These are phyloP conservation scores for Martensiomyces pterosporus DNA, from an alignment of 192 early-diverging fungal species.

Conservation along the genomic window DNA sequence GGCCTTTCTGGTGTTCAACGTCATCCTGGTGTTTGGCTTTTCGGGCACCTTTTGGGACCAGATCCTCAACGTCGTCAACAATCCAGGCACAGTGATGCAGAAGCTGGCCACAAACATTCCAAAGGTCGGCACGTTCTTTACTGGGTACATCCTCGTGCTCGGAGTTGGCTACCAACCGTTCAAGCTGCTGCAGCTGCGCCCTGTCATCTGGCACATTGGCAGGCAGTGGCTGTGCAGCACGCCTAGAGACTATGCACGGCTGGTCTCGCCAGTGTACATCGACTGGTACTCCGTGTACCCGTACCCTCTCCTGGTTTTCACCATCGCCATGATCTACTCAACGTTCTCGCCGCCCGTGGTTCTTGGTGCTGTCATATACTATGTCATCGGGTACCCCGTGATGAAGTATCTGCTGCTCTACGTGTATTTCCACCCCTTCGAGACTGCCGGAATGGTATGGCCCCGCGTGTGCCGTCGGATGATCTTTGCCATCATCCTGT, in stretches of 20 bases:
- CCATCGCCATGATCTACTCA: slow-evolving; percentile 72
- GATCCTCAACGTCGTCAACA: slow-evolving; percentile 59
- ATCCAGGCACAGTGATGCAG: slow-evolving; percentile 58
- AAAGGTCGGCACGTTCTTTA: slow-evolving; percentile 71
- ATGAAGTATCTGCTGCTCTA: slow-evolving; percentile 76
- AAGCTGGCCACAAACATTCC: slow-evolving; percentile 64
- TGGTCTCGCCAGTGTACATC: slow-evolving; percentile 63
- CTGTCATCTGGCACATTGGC: slow-evolving; percentile 56
- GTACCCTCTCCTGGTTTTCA: slow-evolving; percentile 66
- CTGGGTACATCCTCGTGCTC: slow-evolving; percentile 68
- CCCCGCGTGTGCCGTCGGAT: slow-evolving; percentile 67
- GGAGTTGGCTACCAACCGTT: slow-evolving; percentile 69
- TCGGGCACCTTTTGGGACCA: slow-evolving; percentile 63
- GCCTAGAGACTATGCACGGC: slow-evolving; percentile 74
- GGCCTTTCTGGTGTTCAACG: slow-evolving; percentile 72
- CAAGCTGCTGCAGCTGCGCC: slow-evolving; percentile 64
- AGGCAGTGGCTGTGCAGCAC: slow-evolving; percentile 64
- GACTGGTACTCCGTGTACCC: slow-evolving; percentile 70
- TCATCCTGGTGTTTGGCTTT: slow-evolving; percentile 71
- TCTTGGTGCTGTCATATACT: slow-evolving; percentile 65
- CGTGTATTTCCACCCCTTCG: slow-evolving; percentile 74
- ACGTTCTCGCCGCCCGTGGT: slow-evolving; percentile 71
- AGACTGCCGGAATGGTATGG: slow-evolving; percentile 67
- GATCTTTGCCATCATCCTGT: slow-evolving; percentile 61
- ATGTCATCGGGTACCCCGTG: slow-evolving; percentile 59